phyloP scores from a whole-genome alignment of 179 eudicot genomes.

The Amaranthus tricolor region DNA sequence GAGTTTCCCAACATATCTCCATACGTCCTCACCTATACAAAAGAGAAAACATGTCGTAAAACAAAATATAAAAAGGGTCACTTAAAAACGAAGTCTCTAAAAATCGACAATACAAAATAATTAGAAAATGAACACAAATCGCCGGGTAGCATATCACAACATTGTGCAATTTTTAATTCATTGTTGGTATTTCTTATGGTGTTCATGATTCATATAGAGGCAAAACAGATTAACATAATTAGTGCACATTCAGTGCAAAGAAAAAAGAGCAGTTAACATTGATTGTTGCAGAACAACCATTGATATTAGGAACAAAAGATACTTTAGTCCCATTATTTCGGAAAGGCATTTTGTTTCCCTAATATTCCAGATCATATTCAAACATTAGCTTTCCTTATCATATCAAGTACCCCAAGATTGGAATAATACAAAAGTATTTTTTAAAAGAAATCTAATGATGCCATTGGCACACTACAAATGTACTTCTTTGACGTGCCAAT shows the following conservation, averaged over 20 bases:
- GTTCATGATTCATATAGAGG: neutral
- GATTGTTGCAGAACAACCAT: neutral
- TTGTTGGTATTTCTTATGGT: neutral
- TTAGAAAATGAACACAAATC: neutral
- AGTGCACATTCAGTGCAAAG: neutral
- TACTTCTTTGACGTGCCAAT: neutral
- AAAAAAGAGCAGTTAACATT: neutral
- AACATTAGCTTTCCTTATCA: neutral
- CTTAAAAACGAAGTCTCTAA: neutral
- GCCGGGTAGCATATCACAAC: neutral
- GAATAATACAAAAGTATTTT: too few species aligned
- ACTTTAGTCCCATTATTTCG: too few species aligned
- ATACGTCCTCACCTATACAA: slow-evolving; percentile 77
- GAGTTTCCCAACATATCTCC: slow-evolving; percentile 90
- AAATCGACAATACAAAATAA: neutral
- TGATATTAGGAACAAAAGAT: neutral
- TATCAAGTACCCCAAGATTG: neutral
- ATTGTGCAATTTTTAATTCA: neutral
- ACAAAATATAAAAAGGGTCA: neutral
- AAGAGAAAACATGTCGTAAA: slow-evolving; percentile 7
- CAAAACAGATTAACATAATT: neutral
- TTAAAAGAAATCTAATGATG: too few species aligned
- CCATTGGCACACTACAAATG: neutral
- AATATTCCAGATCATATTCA: neutral
- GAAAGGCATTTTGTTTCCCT: too few species aligned